Evolutionary conservation across 306 rosid species (phyloP).

Genomic region (Quillaja saponaria): DNA sequence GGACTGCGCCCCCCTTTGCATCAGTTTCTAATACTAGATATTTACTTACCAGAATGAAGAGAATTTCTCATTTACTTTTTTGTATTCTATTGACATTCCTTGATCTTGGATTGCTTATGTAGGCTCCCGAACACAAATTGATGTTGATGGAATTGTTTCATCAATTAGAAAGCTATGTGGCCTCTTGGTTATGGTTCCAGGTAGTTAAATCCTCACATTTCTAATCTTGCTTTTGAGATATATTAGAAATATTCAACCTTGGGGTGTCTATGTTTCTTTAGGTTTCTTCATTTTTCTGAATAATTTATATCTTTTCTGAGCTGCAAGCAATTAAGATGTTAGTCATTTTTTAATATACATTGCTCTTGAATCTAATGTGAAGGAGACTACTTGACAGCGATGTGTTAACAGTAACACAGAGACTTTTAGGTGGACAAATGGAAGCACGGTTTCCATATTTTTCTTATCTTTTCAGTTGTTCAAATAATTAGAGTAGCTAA

Average conservation of each 20-base stretch:
- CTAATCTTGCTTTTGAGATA: constrained; percentile 5
- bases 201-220: constrained; percentile 41
- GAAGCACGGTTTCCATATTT: too few species aligned
- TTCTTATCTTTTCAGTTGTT: too few species aligned
- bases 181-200: constrained; percentile 87
- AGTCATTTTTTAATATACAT: background rate
- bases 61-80: too few species aligned
- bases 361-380: too few species aligned
- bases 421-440: too few species aligned
- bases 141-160: constrained; percentile 66
- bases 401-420: too few species aligned
- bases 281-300: background rate
- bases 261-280: too few species aligned
- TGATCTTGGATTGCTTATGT: constrained; percentile 40
- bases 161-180: constrained; percentile 74
- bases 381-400: too few species aligned
- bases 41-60: background rate
- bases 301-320: background rate
- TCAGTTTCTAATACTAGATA: constrained; percentile 20
- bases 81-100: background rate
- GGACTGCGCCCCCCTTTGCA: constrained; percentile 15
- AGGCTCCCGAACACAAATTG: constrained; percentile 60
- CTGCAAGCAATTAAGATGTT: background rate
- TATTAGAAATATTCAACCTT: background rate
- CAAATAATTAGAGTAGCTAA: too few species aligned